phyloP scores from a whole-genome alignment of 352 stramenopile genomes.

The Pythium brachiatum region DNA sequence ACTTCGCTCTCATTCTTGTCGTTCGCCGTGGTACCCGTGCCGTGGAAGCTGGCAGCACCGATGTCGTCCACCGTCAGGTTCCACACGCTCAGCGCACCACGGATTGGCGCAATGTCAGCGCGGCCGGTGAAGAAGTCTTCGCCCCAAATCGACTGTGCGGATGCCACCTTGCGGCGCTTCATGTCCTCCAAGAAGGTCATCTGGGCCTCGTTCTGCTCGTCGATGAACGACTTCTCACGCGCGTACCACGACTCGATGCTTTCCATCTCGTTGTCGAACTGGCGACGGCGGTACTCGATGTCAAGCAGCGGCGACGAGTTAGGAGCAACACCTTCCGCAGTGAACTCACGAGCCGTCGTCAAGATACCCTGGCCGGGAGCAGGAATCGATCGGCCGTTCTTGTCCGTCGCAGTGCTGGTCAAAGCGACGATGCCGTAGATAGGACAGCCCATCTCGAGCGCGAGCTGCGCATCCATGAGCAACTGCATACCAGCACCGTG shows the following conservation, averaged over 20 bases:
- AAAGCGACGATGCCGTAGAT: slow-evolving; percentile 86
- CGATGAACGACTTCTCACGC: slow-evolving; percentile 46
- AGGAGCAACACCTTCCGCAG: slow-evolving; percentile 13
- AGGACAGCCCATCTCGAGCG: slow-evolving; percentile 82
- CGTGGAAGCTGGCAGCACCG: slow-evolving; percentile 81
- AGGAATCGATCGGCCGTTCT: slow-evolving; percentile 82
- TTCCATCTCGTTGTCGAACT: slow-evolving; percentile 74
- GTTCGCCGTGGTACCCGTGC: slow-evolving; percentile 82
- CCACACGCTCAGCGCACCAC: slow-evolving; percentile 73
- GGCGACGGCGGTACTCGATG: slow-evolving; percentile 63
- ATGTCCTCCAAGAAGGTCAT: slow-evolving; percentile 56
- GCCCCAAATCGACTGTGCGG: slow-evolving; percentile 65
- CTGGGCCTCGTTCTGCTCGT: slow-evolving; percentile 30
- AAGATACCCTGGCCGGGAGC: slow-evolving; percentile 85
- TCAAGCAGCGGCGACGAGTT: slow-evolving; percentile 57
- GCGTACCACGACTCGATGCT: slow-evolving; percentile 71
- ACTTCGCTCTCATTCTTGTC: slow-evolving; percentile 89
- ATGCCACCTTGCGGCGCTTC: slow-evolving; percentile 66
- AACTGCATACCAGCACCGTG: slow-evolving; percentile 87
- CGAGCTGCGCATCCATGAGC: slow-evolving; percentile 85
- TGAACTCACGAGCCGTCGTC: slow-evolving; percentile 71
- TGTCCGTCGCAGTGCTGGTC: slow-evolving; percentile 86
- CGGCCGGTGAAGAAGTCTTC: slow-evolving; percentile 60
- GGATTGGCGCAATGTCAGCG: slow-evolving; percentile 69
- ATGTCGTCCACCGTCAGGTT: slow-evolving; percentile 80